Conservation (phyloP, 495 filamentous ascomycete genomes). For the Tuber magnatum region DNA sequence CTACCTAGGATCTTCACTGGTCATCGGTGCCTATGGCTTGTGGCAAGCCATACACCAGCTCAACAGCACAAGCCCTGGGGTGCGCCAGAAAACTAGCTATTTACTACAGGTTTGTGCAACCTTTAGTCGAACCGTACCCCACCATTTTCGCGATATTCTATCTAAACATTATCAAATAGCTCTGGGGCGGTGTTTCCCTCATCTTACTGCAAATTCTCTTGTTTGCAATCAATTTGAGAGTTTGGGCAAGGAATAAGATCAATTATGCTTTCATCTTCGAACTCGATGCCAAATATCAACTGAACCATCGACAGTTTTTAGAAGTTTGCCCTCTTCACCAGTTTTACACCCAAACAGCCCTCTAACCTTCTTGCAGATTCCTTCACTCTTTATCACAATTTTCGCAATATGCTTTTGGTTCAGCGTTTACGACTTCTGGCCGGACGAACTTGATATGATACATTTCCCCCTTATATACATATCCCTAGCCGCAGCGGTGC, state of each 20-base stretch:
- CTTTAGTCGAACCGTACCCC: neutral
- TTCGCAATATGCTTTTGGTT: constrained; percentile 77
- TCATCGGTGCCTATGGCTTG: constrained; percentile 69
- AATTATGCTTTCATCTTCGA: constrained; percentile 97
- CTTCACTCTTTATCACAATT: constrained; percentile 42
- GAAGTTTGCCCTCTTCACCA: constrained; percentile 13
- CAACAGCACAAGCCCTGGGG: constrained; percentile 43
- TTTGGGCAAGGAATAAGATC: constrained; percentile 76
- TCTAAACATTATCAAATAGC: constrained; percentile 37
- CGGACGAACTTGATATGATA: constrained; percentile 60
- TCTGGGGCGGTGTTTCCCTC: constrained; percentile 39
- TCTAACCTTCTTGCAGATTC: constrained; percentile 22
- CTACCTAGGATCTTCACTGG: constrained; percentile 62
- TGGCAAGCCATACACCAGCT: constrained; percentile 58
- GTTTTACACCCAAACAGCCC: neutral
- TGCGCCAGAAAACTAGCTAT: constrained; percentile 57
- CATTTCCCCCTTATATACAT: constrained; percentile 87
- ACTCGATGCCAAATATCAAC: constrained; percentile 72
- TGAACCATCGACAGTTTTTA: constrained; percentile 78
- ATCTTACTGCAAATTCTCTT: constrained; percentile 33
- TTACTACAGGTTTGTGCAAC: constrained; percentile 56
- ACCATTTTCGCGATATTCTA: neutral
- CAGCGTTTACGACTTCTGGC: constrained; percentile 60
- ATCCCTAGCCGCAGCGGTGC: constrained; percentile 53
- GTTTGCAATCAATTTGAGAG: constrained; percentile 57